phyloP scores from a whole-genome alignment of 2,329 filamentous ascomycete species.

The Colletotrichum lindemuthianum region DNA sequence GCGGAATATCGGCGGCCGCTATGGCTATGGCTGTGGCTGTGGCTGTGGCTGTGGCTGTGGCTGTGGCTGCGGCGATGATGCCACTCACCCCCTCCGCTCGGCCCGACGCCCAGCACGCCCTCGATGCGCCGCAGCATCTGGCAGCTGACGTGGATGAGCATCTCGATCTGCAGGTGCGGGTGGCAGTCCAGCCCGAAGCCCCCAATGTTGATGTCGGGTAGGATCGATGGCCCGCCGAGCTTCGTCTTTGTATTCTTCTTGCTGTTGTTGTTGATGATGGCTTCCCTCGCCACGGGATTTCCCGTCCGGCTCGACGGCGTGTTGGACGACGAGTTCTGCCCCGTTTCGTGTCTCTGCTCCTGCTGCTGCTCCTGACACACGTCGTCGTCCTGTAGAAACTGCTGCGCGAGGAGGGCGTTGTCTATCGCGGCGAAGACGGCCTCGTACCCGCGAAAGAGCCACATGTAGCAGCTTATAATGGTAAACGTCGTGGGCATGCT shows the following conservation, averaged over 20 bases:
- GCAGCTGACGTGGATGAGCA: slow-evolving; percentile 12
- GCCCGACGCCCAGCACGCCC: not conserved
- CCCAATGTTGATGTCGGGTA: not conserved
- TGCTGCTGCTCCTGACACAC: not conserved
- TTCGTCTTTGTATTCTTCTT: not conserved
- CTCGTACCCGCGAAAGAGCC: slow-evolving; percentile 11
- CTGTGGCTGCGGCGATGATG: too few species aligned
- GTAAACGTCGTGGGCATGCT: slow-evolving; percentile 9
- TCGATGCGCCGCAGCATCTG: slow-evolving; percentile 10
- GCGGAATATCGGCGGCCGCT: too few species aligned
- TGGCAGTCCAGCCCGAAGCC: slow-evolving; percentile 1
- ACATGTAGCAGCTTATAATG: slow-evolving; percentile 15
- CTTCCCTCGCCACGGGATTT: too few species aligned
- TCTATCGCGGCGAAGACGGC: slow-evolving; percentile 9
- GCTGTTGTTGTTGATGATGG: too few species aligned
- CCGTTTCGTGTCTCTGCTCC: not conserved
- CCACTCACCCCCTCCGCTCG: too few species aligned
- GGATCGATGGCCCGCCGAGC: not conserved
- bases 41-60: too few species aligned
- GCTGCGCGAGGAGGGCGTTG: not conserved
- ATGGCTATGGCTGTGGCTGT: too few species aligned
- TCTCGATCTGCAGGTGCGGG: slow-evolving; percentile 13
- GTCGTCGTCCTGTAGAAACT: not conserved
- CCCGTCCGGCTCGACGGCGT: not conserved
- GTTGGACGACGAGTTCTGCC: not conserved